phyloP scores from a whole-genome alignment of 1,139 yeast species.

The Pichia sp. region DNA sequence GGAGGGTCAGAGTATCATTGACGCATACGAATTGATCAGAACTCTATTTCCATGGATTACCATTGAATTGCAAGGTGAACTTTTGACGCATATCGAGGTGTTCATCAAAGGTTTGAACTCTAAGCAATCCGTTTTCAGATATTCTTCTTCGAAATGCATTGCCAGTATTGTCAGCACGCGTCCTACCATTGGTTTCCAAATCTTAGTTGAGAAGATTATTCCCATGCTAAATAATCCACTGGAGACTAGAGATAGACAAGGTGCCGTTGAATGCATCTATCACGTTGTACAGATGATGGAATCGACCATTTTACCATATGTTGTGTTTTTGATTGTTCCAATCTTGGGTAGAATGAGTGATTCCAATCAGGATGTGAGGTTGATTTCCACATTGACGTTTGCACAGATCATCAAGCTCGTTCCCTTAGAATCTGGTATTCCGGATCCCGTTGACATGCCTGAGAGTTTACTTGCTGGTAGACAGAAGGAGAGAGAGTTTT shows the following conservation, averaged over 20 bases:
- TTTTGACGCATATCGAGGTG: conserved; percentile 40
- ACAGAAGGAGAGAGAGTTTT: conserved; percentile 89
- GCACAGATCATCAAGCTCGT: conserved; percentile 93
- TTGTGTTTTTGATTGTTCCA: conserved; percentile 92
- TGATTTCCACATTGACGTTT: conserved; percentile 90
- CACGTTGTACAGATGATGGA: conserved; percentile 87
- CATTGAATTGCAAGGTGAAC: conserved; percentile 38
- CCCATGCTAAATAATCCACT: conserved; percentile 82
- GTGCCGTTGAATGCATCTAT: conserved; percentile 87
- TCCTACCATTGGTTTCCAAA: conserved; percentile 71
- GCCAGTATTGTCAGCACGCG: conserved; percentile 73
- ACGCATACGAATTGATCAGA: conserved; percentile 75
- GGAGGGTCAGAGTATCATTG: conserved; percentile 78
- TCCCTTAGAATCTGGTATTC: conserved; percentile 95
- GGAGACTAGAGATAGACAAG: conserved; percentile 75
- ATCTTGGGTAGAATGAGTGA: conserved; percentile 98
- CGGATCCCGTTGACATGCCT: conserved; percentile 94
- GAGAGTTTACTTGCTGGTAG: conserved; percentile 77
- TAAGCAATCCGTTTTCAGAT: conserved; percentile 71
- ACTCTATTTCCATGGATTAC: conserved; percentile 66
- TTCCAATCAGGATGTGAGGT: conserved; percentile 80
- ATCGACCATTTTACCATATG: conserved; percentile 82
- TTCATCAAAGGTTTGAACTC: conserved; percentile 62
- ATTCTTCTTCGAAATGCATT: conserved; percentile 85
- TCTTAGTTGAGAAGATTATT: conserved; percentile 66